Evolutionary conservation across 768 basidiomycete species (phyloP), one percentile per base, ranked within the genome.

Genomic region (Pleurotus ostreatus): DNA sequence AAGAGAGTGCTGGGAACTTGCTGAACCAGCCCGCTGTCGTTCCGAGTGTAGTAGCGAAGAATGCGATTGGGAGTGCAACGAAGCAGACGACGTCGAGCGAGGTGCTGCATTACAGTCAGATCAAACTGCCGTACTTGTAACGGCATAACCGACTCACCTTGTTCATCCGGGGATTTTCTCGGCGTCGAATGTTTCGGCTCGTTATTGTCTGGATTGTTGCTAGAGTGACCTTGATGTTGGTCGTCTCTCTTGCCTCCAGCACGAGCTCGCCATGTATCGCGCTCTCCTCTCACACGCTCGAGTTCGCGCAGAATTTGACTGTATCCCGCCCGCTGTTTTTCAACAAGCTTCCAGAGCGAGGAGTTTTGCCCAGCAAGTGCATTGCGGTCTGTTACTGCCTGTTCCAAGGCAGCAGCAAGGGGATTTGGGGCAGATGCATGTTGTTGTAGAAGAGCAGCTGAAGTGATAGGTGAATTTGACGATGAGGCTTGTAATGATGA

Each of bases 321-420:
- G 66, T 90, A 90, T n/a, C 85, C 89, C 18, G 82, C 70, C 55
- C 92, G 82, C 69, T 94, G 92, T 68, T 94, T 95, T 78, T 95
- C 92, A 66, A 96, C 87, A 60, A 95, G 80, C 70, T 94, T 95
- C 94, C 94, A 96, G 18, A 96, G 83, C 72, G 95, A 92, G 13
- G 85, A 74, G 68, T 96, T 96, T 74, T 96, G 94, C 3, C 83
- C 71, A 9, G 88, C 82, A 49, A 94, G 82, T 40, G 75, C 71
- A 65, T 95, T 96, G 61, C 94, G 83, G 64, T 98, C 94, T 13
- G 78, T 77, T 23, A 96, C 75, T 6, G 85, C 83, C 57, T 85
- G 81, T 22, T 93, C 91, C 25, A 96, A 79, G 2, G 94, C 92
- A 37, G 80, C 78, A n/a, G 71, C 61, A 58, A 71, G 76, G 40